These are phyloP conservation scores for Pulveroboletus sp. DNA, from an alignment of 768 basidiomycete genomes.

Conservation along the genomic window DNA sequence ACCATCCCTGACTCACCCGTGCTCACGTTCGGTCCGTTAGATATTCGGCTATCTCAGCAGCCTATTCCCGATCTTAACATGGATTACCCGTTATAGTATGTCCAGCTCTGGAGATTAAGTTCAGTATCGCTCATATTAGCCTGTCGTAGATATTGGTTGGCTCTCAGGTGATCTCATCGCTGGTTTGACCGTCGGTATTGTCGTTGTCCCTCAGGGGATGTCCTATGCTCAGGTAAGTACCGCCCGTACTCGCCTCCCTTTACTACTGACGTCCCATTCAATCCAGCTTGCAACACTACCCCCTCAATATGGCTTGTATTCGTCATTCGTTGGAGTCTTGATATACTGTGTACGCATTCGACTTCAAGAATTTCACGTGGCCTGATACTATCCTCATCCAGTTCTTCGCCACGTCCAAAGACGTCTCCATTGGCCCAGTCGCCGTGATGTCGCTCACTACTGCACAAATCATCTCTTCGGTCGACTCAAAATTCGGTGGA, in stretches of 20 bases:
- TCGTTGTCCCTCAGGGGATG: conserved; percentile 92
- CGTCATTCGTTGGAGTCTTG: conserved; percentile 84
- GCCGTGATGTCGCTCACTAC: conserved; percentile 95
- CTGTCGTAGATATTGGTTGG: conserved; percentile 63
- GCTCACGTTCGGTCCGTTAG: conserved; percentile 33
- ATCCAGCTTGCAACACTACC: conserved; percentile 76
- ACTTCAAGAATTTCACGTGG: not conserved
- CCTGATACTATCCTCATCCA: conserved; percentile 24
- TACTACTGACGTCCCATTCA: not conserved
- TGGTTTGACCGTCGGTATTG: conserved; percentile 90
- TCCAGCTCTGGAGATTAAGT: not conserved
- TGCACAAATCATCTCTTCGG: conserved; percentile 69
- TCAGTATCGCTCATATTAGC: not conserved
- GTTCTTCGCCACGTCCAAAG: conserved; percentile 97
- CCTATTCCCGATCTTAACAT: conserved; percentile 81
- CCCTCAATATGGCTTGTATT: conserved; percentile 88
- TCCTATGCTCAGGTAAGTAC: conserved; percentile 69
- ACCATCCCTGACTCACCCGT: not conserved
- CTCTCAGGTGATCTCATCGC: conserved; percentile 83
- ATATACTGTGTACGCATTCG: conserved; percentile 65
- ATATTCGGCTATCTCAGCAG: conserved; percentile 56
- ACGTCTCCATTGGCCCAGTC: conserved; percentile 98
- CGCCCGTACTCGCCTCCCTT: not conserved
- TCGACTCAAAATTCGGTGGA: conserved; percentile 50
- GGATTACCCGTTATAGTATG: conserved; percentile 86